Percentiles rank a stretch among this genome's conserved stretches.
These are phyloP conservation scores for Claviceps spartinae DNA, from an alignment of 2,329 filamentous ascomycete species.

Conservation along the genomic window DNA sequence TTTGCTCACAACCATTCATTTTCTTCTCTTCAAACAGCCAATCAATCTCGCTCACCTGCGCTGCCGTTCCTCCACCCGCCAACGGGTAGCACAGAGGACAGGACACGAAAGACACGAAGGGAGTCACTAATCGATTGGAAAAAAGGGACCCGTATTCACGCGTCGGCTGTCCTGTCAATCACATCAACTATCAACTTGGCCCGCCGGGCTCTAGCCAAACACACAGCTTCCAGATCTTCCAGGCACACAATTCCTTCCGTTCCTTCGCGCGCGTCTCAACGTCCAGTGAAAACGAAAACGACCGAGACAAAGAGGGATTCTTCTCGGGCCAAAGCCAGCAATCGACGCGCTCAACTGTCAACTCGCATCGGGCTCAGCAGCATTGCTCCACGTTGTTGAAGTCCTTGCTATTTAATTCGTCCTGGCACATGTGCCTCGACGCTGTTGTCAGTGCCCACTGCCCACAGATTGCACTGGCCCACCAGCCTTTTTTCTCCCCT, in stretches of 20 bases:
- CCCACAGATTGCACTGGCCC: neutral
- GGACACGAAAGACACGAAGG: neutral
- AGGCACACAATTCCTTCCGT: constrained; percentile 8
- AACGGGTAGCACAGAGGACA: constrained; percentile 14
- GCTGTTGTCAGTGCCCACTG: neutral
- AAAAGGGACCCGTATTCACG: constrained; percentile 5
- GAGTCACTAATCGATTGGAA: constrained; percentile 5
- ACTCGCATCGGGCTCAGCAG: neutral
- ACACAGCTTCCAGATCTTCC: constrained; percentile 9
- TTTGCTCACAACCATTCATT: constrained; percentile 18
- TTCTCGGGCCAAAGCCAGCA: constrained; percentile 1
- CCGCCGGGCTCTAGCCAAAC: constrained; percentile 11
- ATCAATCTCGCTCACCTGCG: constrained; percentile 26
- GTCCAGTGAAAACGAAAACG: constrained; percentile 4
- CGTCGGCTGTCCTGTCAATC: constrained; percentile 9
- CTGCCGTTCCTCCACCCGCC: constrained; percentile 21
- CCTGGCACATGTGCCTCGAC: neutral
- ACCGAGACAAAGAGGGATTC: constrained; percentile 1
- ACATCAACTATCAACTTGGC: constrained; percentile 8
- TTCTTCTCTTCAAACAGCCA: constrained; percentile 29
- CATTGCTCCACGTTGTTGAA: neutral
- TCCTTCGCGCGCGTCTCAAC: constrained; percentile 6
- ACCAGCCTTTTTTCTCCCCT: constrained; percentile 1
- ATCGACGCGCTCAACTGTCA: neutral
- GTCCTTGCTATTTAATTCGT: neutral